Evolutionary conservation across 352 stramenopile genomes (phyloP).

Genomic region (Globisporangium paddicum): DNA sequence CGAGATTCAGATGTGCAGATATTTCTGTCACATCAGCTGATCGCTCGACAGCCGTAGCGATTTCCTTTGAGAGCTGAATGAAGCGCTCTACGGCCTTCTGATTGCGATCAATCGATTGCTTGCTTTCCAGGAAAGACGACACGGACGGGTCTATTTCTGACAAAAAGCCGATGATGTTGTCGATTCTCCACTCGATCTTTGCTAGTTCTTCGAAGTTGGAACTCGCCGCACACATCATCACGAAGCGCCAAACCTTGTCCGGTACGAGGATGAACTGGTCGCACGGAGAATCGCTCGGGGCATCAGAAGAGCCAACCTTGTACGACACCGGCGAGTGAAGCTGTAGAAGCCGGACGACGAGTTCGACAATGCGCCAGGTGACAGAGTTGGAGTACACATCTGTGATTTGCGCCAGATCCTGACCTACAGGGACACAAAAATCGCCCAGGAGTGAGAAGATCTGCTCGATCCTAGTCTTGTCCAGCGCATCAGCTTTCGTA

Average conservation of each 20-base stretch:
- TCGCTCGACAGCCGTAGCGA: slow-evolving; percentile 9
- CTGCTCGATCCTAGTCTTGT: slow-evolving; percentile 36
- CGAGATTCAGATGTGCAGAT: slow-evolving; percentile 16
- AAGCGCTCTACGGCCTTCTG: slow-evolving; percentile 24
- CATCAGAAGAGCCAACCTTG: slow-evolving; percentile 10
- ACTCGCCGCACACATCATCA: slow-evolving; percentile 29
- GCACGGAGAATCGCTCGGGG: not conserved
- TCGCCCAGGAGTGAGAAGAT: slow-evolving; percentile 33
- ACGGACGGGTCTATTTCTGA: slow-evolving; percentile 10
- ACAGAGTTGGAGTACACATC: not conserved
- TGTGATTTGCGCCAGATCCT: not conserved
- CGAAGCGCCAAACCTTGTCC: slow-evolving; percentile 28
- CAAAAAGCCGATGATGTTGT: slow-evolving; percentile 21
- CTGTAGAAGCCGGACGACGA: slow-evolving; percentile 31
- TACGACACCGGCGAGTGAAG: slow-evolving; percentile 31
- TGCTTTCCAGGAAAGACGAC: slow-evolving; percentile 19
- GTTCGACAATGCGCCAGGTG: slow-evolving; percentile 21
- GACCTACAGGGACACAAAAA: slow-evolving; percentile 21
- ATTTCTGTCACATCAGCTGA: slow-evolving; percentile 11
- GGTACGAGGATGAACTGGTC: slow-evolving; percentile 23
- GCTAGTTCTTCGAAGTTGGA: slow-evolving; percentile 19
- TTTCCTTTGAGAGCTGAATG: slow-evolving; percentile 18
- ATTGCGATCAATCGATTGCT: slow-evolving; percentile 20
- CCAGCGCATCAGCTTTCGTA: slow-evolving; percentile 15
- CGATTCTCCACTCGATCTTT: slow-evolving; percentile 31